phyloP scores from a whole-genome alignment of 208 protist genomes.

The Strigomonas galati region DNA sequence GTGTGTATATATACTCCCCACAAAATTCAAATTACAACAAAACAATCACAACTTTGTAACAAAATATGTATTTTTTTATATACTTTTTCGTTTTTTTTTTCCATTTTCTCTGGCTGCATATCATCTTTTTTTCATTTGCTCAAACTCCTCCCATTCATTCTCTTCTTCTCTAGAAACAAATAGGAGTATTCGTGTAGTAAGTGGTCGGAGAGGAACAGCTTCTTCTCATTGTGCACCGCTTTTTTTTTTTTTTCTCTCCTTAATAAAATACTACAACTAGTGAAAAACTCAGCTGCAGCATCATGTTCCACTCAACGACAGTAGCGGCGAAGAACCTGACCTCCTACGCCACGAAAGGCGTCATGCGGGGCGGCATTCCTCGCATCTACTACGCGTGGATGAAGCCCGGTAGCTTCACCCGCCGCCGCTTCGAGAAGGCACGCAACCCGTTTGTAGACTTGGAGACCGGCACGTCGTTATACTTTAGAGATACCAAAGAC shows the following conservation, averaged over 20 bases:
- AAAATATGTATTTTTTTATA: no score
- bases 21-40: no score
- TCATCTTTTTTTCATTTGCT: background rate
- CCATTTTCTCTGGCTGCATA: background rate
- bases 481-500: slow-evolving; percentile 89
- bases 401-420: slow-evolving; percentile 87
- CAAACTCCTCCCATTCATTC: background rate
- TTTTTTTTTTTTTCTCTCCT: background rate
- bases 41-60: no score
- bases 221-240: no score
- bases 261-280: background rate
- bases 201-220: no score
- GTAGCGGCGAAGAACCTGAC: slow-evolving; percentile 72
- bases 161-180: slow-evolving; percentile 1
- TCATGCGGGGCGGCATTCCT: slow-evolving; percentile 88
- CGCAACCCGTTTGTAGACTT: slow-evolving; percentile 92
- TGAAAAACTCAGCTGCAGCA: background rate
- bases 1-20: no score
- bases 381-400: slow-evolving; percentile 94
- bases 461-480: slow-evolving; percentile 89
- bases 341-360: slow-evolving; percentile 86
- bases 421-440: slow-evolving; percentile 92
- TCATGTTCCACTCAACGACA: slow-evolving; percentile 51
- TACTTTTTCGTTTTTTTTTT: slow-evolving; percentile 13
- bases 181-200: no score